Conservation (phyloP, 2,329 filamentous ascomycete species). For the Penicillium sp. region DNA sequence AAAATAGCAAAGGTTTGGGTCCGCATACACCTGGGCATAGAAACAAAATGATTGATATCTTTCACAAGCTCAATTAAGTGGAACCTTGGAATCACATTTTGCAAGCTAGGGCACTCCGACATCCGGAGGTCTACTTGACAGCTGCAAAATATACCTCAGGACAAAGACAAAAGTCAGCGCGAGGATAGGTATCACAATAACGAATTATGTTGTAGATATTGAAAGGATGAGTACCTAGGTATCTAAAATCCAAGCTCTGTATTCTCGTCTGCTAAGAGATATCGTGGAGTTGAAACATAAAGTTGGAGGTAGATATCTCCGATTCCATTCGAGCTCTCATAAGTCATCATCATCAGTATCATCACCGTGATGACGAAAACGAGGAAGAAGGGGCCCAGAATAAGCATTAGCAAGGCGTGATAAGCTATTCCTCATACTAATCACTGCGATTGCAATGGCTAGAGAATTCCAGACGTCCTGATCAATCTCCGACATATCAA, state of each 20-base stretch:
- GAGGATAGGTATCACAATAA: background rate
- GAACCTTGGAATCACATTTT: background rate
- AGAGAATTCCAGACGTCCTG: conserved; percentile 60
- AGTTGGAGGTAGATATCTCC: background rate
- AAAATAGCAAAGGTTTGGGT: background rate
- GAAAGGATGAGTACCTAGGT: background rate
- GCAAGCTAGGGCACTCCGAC: background rate
- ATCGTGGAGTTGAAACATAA: background rate
- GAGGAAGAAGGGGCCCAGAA: conserved; percentile 13
- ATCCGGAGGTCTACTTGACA: background rate
- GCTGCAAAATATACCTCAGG: too few relatives aligned
- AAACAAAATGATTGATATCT: background rate
- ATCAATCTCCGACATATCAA: conserved; percentile 50
- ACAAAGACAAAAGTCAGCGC: background rate
- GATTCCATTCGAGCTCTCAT: background rate
- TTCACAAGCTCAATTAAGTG: background rate
- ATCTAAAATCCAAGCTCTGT: background rate
- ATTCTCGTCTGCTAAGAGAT: background rate
- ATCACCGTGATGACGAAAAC: background rate
- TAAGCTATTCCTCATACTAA: conserved; percentile 52
- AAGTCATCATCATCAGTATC: conserved; percentile 9
- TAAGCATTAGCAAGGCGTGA: conserved; percentile 40
- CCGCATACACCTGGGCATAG: too few relatives aligned
- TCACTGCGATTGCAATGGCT: conserved; percentile 53
- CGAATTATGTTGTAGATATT: background rate